Evolutionary conservation across 352 stramenopile species (phyloP).

Genomic region (Globisporangium viniferum): DNA sequence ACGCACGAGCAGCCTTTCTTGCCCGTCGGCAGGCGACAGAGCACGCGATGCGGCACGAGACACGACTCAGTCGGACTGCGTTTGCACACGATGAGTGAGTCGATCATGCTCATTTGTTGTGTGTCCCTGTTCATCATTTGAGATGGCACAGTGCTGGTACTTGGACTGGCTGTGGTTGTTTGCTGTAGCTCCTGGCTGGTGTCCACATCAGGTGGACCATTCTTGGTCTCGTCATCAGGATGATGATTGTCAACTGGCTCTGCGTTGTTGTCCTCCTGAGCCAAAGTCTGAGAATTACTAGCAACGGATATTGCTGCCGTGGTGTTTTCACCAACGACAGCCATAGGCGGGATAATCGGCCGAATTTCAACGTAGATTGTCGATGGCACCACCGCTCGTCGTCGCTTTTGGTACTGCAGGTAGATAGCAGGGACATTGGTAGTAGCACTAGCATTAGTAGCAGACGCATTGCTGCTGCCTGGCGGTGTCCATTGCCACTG

Average conservation of each 20-base stretch:
- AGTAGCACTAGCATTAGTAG: neutral
- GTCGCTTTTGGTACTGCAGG: constrained; percentile 61
- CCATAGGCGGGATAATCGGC: constrained; percentile 13
- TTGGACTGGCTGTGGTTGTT: neutral
- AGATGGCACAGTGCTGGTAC: neutral
- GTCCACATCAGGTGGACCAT: neutral
- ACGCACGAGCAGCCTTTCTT: constrained; percentile 56
- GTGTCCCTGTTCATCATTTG: neutral
- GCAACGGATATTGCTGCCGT: neutral
- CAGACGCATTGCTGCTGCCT: constrained; percentile 17
- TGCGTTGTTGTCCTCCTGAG: neutral
- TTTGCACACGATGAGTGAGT: constrained; percentile 30
- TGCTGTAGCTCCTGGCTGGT: neutral
- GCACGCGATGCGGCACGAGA: constrained; percentile 50
- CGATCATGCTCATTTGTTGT: constrained; percentile 10
- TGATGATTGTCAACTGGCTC: neutral
- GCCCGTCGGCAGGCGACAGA: constrained; percentile 50
- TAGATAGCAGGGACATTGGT: constrained; percentile 39
- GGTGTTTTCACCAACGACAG: neutral
- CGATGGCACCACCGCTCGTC: constrained; percentile 11
- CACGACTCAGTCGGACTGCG: constrained; percentile 38
- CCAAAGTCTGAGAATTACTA: neutral
- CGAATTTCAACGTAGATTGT: constrained; percentile 11
- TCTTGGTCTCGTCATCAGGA: neutral
- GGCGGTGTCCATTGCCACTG: constrained; percentile 42